Evolutionary conservation across 331 rosid species (phyloP).

Genomic region (Quercus lobata): DNA sequence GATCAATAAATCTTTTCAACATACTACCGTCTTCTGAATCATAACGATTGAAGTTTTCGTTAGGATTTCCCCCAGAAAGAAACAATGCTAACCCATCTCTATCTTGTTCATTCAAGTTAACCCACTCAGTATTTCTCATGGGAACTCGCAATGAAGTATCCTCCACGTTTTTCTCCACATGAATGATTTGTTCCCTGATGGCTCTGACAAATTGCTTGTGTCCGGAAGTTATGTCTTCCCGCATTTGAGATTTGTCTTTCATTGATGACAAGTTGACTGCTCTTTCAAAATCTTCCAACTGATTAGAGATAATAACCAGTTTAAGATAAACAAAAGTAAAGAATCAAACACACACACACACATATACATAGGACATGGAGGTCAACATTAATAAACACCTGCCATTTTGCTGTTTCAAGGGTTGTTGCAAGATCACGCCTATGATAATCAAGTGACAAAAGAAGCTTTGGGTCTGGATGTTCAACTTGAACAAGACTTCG

Average conservation of each 20-base stretch:
- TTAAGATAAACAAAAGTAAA: neutral
- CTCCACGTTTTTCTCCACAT: slow-evolving; percentile 29
- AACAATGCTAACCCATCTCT: slow-evolving; percentile 36
- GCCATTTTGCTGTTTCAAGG: slow-evolving; percentile 39
- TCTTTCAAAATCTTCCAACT: slow-evolving; percentile 49
- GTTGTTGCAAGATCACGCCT: slow-evolving; percentile 41
- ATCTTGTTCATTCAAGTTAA: slow-evolving; percentile 34
- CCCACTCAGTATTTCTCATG: slow-evolving; percentile 20
- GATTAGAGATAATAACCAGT: slow-evolving; percentile 4
- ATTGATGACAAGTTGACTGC: slow-evolving; percentile 25
- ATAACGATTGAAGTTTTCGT: slow-evolving; percentile 1
- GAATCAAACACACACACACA: neutral
- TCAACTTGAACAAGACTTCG: slow-evolving; percentile 24
- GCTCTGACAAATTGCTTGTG: slow-evolving; percentile 33
- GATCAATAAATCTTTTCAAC: slow-evolving; percentile 30
- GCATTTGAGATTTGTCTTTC: slow-evolving; percentile 18
- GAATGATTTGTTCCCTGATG: slow-evolving; percentile 32
- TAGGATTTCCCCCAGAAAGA: slow-evolving; percentile 32
- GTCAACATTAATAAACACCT: slow-evolving; percentile 18
- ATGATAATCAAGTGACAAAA: slow-evolving; percentile 21
- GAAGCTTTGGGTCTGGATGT: slow-evolving; percentile 23
- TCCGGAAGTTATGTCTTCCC: slow-evolving; percentile 26
- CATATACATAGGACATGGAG: neutral
- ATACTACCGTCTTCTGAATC: slow-evolving; percentile 15
- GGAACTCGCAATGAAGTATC: slow-evolving; percentile 17